Evolutionary conservation across 75 land plant species (phyloP).

Genomic region (Chamaecyparis obtusa): DNA sequence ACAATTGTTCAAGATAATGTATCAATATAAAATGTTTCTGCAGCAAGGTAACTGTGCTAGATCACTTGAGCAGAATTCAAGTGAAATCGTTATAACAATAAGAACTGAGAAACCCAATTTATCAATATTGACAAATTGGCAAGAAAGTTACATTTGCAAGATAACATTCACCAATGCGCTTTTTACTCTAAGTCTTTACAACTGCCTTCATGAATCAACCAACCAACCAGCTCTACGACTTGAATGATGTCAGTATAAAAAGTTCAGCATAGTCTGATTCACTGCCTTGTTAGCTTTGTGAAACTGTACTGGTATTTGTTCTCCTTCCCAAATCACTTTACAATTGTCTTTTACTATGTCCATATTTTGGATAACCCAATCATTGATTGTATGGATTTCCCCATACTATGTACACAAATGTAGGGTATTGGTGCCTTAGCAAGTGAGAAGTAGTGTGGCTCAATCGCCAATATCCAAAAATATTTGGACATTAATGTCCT

Average conservation of each 20-base stretch:
- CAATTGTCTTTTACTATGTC: not conserved
- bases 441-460: not conserved
- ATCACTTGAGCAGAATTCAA: not conserved
- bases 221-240: not conserved
- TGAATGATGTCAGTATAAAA: not conserved
- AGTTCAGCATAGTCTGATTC: not conserved
- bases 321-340: constrained; percentile 4
- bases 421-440: not conserved
- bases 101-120: not conserved
- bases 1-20: not conserved
- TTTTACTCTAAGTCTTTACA: not conserved
- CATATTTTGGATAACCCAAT: not conserved
- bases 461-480: not conserved
- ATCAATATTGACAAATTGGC: not conserved
- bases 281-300: not conserved
- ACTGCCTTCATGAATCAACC: not conserved
- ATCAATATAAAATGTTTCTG: not conserved
- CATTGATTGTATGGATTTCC: not conserved
- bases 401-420: not conserved
- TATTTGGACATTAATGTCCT: not conserved
- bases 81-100: not conserved
- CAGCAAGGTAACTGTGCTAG: not conserved
- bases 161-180: not conserved
- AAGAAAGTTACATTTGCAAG: not conserved
- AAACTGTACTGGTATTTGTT: not conserved